Percentiles rank a stretch among this genome's conserved stretches.
These are phyloP conservation scores for Nothophoma quercina DNA, from an alignment of 2,329 filamentous ascomycete species.

Conservation along the genomic window DNA sequence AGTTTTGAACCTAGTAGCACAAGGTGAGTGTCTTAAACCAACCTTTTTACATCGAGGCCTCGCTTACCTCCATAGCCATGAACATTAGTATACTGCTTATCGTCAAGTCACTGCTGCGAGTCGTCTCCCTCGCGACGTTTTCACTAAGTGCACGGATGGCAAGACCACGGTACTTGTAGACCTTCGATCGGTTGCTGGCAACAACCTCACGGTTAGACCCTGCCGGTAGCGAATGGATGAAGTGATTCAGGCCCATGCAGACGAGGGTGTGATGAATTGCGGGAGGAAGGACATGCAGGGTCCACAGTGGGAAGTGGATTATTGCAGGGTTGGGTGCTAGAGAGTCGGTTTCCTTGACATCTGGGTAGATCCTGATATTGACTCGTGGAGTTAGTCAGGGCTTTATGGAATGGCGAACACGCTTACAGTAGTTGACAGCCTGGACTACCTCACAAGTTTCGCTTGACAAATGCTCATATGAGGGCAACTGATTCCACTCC, in stretches of 20 bases:
- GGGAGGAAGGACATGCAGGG: constrained; percentile 38
- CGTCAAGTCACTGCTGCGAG: constrained; percentile 32
- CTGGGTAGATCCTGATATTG: constrained; percentile 35
- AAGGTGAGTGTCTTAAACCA: background rate
- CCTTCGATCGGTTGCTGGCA: constrained; percentile 25
- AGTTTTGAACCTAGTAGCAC: constrained; percentile 34
- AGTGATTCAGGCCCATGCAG: constrained; percentile 37
- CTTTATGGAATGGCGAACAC: background rate
- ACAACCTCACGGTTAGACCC: constrained; percentile 18
- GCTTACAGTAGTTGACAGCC: constrained; percentile 43
- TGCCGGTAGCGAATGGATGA: constrained; percentile 25
- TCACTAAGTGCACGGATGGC: constrained; percentile 37
- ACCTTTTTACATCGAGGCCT: too few species aligned
- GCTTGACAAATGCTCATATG: constrained; percentile 28
- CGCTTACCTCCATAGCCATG: constrained; percentile 38
- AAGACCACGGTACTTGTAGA: constrained; percentile 40
- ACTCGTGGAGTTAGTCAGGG: constrained; percentile 23
- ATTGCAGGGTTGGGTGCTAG: constrained; percentile 40
- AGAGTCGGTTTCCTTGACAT: constrained; percentile 20
- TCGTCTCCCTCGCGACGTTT: constrained; percentile 34
- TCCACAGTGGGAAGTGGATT: constrained; percentile 33
- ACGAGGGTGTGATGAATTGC: constrained; percentile 40
- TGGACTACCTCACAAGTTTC: constrained; percentile 42
- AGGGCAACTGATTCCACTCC: constrained; percentile 29
- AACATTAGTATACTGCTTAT: constrained; percentile 42